phyloP scores from a whole-genome alignment of 2,329 filamentous ascomycete species.

The Colletotrichum falcatum region DNA sequence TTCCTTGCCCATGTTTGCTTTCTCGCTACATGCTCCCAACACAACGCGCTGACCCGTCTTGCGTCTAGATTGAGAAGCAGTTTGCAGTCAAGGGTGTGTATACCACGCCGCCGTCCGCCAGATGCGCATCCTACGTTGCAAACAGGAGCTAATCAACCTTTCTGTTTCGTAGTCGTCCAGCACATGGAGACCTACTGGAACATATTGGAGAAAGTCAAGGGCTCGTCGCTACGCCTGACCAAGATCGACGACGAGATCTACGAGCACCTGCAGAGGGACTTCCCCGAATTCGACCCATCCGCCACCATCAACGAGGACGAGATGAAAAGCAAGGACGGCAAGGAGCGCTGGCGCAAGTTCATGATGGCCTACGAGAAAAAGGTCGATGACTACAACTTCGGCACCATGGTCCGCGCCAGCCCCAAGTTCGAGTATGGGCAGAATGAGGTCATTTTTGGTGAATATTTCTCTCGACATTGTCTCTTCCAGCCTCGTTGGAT shows the following conservation, averaged over 20 bases:
- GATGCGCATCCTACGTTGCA: no score
- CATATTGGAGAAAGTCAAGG: slow-evolving; percentile 90
- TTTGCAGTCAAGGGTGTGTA: slow-evolving; percentile 91
- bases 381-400: slow-evolving; percentile 98
- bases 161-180: slow-evolving; percentile 73
- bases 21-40: background rate
- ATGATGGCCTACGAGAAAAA: slow-evolving; percentile 94
- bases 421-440: slow-evolving; percentile 87
- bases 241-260: slow-evolving; percentile 96
- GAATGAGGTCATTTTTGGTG: slow-evolving; percentile 92
- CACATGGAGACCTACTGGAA: slow-evolving; percentile 98
- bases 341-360: slow-evolving; percentile 95
- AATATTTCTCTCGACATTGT: slow-evolving; percentile 43
- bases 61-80: slow-evolving; percentile 91
- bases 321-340: slow-evolving; percentile 98
- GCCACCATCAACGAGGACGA: slow-evolving; percentile 87
- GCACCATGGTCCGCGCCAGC: slow-evolving; percentile 87
- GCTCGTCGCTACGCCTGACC: slow-evolving; percentile 89
- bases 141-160: slow-evolving; percentile 3
- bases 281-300: slow-evolving; percentile 91
- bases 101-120: background rate
- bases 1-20: slow-evolving; percentile 8
- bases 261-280: slow-evolving; percentile 86
- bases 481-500: background rate
- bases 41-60: slow-evolving; percentile 18